These are phyloP conservation scores for Panicum virgatum DNA, from an alignment of 202 grass and related monocot genomes.

Conservation along the genomic window DNA sequence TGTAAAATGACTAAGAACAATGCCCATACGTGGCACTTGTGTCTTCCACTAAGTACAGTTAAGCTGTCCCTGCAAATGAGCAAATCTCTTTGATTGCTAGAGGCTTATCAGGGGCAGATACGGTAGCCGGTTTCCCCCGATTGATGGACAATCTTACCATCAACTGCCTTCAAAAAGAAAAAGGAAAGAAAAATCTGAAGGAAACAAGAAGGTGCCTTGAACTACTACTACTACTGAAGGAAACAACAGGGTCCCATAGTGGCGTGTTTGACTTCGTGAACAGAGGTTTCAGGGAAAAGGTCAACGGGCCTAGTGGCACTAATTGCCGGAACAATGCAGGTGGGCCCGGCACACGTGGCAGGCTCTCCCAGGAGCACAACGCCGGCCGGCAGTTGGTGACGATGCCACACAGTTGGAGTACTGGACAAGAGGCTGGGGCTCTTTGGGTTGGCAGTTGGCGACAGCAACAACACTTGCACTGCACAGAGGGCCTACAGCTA, in stretches of 20 bases:
- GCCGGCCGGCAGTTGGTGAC: slow-evolving; percentile 9
- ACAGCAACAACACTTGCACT: neutral
- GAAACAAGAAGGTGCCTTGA: neutral
- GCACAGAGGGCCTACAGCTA: neutral
- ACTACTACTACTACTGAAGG: neutral
- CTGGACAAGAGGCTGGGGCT: neutral
- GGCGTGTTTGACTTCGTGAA: neutral
- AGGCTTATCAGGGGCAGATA: too few species aligned
- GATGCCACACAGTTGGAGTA: neutral
- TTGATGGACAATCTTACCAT: too few species aligned
- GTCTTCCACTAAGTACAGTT: neutral
- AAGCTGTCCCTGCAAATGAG: too few species aligned
- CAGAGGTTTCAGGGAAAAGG: neutral
- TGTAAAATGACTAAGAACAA: neutral
- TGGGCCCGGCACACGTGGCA: slow-evolving; percentile 4
- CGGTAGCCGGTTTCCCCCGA: too few species aligned
- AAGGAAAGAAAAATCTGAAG: neutral
- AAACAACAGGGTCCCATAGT: neutral
- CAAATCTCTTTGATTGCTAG: too few species aligned
- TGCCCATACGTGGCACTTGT: neutral
- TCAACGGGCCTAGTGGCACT: neutral
- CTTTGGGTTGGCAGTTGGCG: neutral
- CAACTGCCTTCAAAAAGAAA: too few species aligned
- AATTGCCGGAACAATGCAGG: slow-evolving; percentile 16
- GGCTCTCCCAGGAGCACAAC: neutral